These are phyloP conservation scores for Lecanosticta acicola DNA, from an alignment of 2,329 filamentous ascomycete species.

Conservation along the genomic window DNA sequence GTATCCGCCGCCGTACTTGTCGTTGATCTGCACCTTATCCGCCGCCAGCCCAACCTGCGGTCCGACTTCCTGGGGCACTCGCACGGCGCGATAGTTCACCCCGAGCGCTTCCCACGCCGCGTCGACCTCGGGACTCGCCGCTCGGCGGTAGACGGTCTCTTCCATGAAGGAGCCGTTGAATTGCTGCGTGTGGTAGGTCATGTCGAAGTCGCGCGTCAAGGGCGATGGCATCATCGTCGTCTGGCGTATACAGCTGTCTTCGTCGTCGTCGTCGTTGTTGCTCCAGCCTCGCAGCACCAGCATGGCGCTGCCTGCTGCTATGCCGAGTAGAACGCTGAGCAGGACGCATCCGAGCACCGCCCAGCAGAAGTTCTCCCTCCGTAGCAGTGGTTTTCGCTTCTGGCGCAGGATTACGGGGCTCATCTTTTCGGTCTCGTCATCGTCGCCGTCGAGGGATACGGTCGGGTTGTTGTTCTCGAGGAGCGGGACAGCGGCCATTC, in stretches of 20 bases:
- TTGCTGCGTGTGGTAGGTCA: conserved; percentile 16
- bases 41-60: conserved; percentile 44
- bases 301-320: conserved; percentile 13
- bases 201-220: conserved; percentile 15
- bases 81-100: conserved; percentile 36
- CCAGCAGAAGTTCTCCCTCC: conserved; percentile 15
- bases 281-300: conserved; percentile 5
- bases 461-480: conserved; percentile 2
- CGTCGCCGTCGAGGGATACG: conserved; percentile 9
- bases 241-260: conserved; percentile 4
- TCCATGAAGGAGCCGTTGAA: conserved; percentile 56
- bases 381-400: conserved; percentile 2
- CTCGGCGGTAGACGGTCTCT: conserved; percentile 49
- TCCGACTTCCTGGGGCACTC: conserved; percentile 13
- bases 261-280: neutral
- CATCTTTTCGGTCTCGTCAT: conserved; percentile 13
- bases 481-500: conserved; percentile 5
- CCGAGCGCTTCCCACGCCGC: conserved; percentile 53
- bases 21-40: conserved; percentile 52
- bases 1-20: conserved; percentile 55
- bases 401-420: neutral
- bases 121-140: conserved; percentile 44
- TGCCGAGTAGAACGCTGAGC: conserved; percentile 14
- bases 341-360: conserved; percentile 9
- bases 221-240: conserved; percentile 13